Evolutionary conservation across 2,329 filamentous ascomycete genomes (phyloP).

Genomic region (Aspergillus pseudoglaucus): DNA sequence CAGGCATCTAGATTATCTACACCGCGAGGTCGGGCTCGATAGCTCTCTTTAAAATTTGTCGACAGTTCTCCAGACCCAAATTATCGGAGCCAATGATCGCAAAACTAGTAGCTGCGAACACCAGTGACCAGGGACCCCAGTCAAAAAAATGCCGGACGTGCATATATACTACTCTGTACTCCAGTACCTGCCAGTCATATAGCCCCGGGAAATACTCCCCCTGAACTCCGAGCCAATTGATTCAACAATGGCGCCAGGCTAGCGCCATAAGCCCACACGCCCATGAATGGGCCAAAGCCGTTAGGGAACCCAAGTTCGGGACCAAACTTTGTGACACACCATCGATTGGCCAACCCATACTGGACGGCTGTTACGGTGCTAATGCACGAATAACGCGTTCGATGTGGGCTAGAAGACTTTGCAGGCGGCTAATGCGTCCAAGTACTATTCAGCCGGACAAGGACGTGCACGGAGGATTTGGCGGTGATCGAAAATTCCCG

Average conservation of each 20-base stretch:
- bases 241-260: neutral
- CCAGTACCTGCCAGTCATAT: neutral
- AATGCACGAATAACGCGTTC: conserved; percentile 11
- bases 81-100: neutral
- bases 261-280: neutral
- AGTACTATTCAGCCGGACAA: neutral
- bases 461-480: conserved; percentile 1
- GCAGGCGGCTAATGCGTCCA: neutral
- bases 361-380: conserved; percentile 7
- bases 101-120: neutral
- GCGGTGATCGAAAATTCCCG: conserved; percentile 3
- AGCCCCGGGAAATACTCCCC: neutral
- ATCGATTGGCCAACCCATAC: neutral
- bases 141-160: neutral
- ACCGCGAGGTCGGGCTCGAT: too few relatives aligned
- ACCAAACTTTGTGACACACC: conserved; percentile 12
- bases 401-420: conserved; percentile 1
- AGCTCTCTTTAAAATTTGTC: too few relatives aligned
- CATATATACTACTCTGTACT: neutral
- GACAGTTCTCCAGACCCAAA: too few relatives aligned
- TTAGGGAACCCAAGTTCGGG: conserved; percentile 1
- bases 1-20: too few relatives aligned
- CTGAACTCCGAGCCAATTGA: neutral
- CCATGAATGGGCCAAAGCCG: neutral
- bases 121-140: neutral